Evolutionary conservation across 176 grass and related monocot species (phyloP).

Genomic region (Tillandsia fasciculata): DNA sequence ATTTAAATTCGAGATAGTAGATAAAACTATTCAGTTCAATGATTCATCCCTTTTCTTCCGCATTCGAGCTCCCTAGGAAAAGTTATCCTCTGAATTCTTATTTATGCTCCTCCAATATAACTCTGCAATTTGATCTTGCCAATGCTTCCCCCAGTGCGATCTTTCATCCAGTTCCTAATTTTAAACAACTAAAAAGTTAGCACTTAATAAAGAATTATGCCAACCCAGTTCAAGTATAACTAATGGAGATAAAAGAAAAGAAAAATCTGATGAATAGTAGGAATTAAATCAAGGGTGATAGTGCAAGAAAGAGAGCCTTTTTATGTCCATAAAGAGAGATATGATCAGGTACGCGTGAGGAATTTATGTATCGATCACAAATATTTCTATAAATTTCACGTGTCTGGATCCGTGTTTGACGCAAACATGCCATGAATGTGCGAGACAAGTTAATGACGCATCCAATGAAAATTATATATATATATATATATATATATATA

Average conservation of each 20-base stretch:
- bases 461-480: no score
- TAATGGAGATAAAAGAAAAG: not conserved
- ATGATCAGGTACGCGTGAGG: no score
- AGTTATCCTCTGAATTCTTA: conserved; percentile 48
- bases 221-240: not conserved
- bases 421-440: no score
- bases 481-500: no score
- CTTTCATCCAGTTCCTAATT: conserved; percentile 38
- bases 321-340: no score
- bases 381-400: no score
- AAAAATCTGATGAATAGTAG: not conserved
- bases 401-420: no score
- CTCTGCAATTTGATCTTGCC: conserved; percentile 56
- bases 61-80: conserved; percentile 77
- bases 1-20: not conserved
- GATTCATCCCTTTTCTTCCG: conserved; percentile 36
- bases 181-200: not conserved
- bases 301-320: no score
- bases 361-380: no score
- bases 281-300: no score
- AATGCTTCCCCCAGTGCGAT: conserved; percentile 45
- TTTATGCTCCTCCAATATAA: conserved; percentile 36
- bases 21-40: conserved; percentile 16
- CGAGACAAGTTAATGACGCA: no score
- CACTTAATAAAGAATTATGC: not conserved